Percentiles rank a stretch among this genome's conserved stretches.
phyloP scores from a whole-genome alignment of 768 basidiomycete genomes.

The Termitomyces sp. region DNA sequence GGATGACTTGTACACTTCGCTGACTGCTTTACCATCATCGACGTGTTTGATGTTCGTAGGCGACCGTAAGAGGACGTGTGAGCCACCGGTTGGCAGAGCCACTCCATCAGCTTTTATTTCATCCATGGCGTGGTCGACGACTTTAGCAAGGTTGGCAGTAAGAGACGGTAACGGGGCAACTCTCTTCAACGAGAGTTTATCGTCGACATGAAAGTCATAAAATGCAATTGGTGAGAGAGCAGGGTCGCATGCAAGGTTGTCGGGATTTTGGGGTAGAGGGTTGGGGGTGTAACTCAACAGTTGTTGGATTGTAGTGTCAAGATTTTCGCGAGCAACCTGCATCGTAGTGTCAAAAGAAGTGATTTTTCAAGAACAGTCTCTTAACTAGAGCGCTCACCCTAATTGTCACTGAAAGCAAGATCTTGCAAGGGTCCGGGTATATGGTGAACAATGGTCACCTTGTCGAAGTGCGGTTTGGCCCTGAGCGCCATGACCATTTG shows the following conservation, averaged over 20 bases:
- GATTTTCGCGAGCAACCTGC: conserved; percentile 7
- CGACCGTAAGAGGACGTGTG: background rate
- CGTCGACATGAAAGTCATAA: conserved; percentile 8
- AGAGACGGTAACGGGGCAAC: background rate
- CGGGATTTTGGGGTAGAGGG: background rate
- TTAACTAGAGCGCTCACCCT: background rate
- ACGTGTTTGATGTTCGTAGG: conserved; percentile 1
- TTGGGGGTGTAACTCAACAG: background rate
- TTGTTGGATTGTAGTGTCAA: conserved; percentile 1
- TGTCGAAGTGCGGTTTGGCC: background rate
- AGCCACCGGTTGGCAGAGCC: background rate
- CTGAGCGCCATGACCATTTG: background rate
- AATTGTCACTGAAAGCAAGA: background rate
- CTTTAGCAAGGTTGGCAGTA: background rate
- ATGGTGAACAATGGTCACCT: background rate
- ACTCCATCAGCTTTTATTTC: background rate
- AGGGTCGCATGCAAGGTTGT: background rate
- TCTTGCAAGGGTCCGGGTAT: background rate
- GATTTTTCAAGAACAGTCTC: background rate
- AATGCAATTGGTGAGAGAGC: background rate
- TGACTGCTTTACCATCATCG: conserved; percentile 2
- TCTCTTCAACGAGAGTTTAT: conserved; percentile 1
- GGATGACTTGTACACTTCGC: background rate
- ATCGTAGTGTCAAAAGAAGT: background rate
- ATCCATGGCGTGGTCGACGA: background rate